Conservation (phyloP, 2,329 filamentous ascomycete genomes). For the Drechslera avenae region DNA sequence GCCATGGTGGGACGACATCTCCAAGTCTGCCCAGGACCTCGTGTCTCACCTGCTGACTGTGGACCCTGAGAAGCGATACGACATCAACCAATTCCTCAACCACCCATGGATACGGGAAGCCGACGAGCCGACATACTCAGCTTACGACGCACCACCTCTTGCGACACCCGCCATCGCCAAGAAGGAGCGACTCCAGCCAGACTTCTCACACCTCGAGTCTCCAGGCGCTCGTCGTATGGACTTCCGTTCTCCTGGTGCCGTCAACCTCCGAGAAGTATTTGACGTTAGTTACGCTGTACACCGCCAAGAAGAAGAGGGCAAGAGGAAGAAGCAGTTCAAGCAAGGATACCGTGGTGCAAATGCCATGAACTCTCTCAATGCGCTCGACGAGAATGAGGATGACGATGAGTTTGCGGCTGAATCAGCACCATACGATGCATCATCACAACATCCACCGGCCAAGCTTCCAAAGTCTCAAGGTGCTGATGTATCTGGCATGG, state of each 20-base stretch:
- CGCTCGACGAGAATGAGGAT: slow-evolving; percentile 67
- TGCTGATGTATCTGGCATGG: slow-evolving; percentile 72
- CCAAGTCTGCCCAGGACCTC: slow-evolving; percentile 89
- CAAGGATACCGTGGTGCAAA: slow-evolving; percentile 69
- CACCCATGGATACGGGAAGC: slow-evolving; percentile 89
- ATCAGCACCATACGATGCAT: slow-evolving; percentile 58
- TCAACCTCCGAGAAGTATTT: slow-evolving; percentile 96
- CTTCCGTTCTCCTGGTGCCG: slow-evolving; percentile 91
- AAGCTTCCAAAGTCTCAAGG: slow-evolving; percentile 72
- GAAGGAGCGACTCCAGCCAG: slow-evolving; percentile 60
- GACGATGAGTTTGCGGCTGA: slow-evolving; percentile 71
- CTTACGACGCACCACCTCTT: slow-evolving; percentile 72
- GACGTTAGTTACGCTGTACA: slow-evolving; percentile 98
- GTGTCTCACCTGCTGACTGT: slow-evolving; percentile 93
- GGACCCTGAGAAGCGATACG: slow-evolving; percentile 92
- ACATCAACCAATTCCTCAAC: slow-evolving; percentile 88
- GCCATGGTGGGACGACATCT: slow-evolving; percentile 99
- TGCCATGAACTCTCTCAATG: slow-evolving; percentile 69
- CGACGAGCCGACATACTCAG: slow-evolving; percentile 69
- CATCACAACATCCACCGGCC: slow-evolving; percentile 57
- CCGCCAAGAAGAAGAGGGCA: slow-evolving; percentile 92
- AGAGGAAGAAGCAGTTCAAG: slow-evolving; percentile 82
- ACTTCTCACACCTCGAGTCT: slow-evolving; percentile 62
- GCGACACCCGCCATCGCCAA: slow-evolving; percentile 66
- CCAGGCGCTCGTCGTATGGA: slow-evolving; percentile 76